Base-by-base conservation (phyloP, 1,139 yeast genomes). In the Yamadazyma triangularis region DNA sequence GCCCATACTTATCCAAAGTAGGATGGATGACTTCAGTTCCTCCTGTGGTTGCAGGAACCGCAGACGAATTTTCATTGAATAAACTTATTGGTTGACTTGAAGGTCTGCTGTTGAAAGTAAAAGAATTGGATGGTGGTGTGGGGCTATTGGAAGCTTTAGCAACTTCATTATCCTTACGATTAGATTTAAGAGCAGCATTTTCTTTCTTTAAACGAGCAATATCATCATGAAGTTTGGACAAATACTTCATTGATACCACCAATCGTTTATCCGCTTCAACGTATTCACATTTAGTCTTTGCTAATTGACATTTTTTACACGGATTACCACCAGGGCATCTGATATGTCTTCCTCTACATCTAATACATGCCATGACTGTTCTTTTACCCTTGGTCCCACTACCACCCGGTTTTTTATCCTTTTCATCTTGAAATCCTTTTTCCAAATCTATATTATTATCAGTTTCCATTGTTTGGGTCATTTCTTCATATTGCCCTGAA, bases 321-420 rank as follows among this genome's bases (percentile, higher is more conserved):
- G 89, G 87, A 24, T 78, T 73, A 1, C 87, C 91, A 1, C 93
- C 93, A 8, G 88, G 88, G 49, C 95, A 85, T 41, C 84, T 73
- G 24, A 81, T 78, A 53, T 85, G 94, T 34, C 91, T 67, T 29
- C 77, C 72, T 25, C 94, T 64, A 48, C 95, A 85, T 28, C 88
- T 58, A 11, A 78, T 76, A 50, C 94, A 85, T 1, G 74, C 73
- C 32, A 65, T 45, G 7, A 62, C 49, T 4, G 65, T 60, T 32
- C 72, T 40, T 34, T 64, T 65, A 19, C 8, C 8, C 9, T 18
- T 18, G 6, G 20, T n/a, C n/a, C n/a, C n/a, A n/a, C n/a, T n/a
- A n/a, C n/a, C n/a, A n/a, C n/a, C n/a, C n/a, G n/a, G n/a, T n/a
- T n/a, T n/a, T n/a, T n/a, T n/a, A n/a, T n/a, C n/a, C n/a, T n/a